Evolutionary conservation across 177 flowering plant genomes (phyloP).

Genomic region (Telopea speciosissima): DNA sequence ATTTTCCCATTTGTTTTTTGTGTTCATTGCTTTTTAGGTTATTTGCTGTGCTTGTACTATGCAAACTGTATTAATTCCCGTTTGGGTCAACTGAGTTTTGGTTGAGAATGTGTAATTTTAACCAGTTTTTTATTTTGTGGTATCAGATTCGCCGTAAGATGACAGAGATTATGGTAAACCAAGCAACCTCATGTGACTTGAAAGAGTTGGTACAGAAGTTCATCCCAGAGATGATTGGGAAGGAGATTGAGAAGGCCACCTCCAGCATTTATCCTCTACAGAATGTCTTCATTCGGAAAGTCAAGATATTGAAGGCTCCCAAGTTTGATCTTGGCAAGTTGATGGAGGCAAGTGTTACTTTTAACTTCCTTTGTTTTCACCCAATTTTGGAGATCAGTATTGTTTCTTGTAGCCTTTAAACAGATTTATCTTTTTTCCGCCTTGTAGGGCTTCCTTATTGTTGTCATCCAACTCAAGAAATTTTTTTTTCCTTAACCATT

Average conservation of each 20-base stretch:
- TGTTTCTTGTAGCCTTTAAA: no score
- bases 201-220: conserved; percentile 31
- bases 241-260: conserved; percentile 37
- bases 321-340: conserved; percentile 37
- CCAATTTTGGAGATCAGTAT: no score
- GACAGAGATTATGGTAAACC: conserved; percentile 32
- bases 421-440: no score
- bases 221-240: conserved; percentile 33
- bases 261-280: conserved; percentile 28
- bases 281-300: conserved; percentile 30
- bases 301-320: conserved; percentile 34
- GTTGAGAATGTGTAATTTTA: background rate
- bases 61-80: background rate
- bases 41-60: background rate
- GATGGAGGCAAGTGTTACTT: conserved; percentile 25
- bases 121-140: background rate
- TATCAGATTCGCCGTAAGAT: conserved; percentile 33
- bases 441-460: no score
- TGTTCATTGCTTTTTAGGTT: background rate
- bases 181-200: conserved; percentile 30
- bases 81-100: background rate
- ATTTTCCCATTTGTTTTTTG: background rate
- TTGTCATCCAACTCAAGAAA: no score
- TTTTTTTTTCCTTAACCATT: no score
- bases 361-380: no score